Conservation (phyloP, 768 basidiomycete genomes). For the Mycena chlorophos region DNA sequence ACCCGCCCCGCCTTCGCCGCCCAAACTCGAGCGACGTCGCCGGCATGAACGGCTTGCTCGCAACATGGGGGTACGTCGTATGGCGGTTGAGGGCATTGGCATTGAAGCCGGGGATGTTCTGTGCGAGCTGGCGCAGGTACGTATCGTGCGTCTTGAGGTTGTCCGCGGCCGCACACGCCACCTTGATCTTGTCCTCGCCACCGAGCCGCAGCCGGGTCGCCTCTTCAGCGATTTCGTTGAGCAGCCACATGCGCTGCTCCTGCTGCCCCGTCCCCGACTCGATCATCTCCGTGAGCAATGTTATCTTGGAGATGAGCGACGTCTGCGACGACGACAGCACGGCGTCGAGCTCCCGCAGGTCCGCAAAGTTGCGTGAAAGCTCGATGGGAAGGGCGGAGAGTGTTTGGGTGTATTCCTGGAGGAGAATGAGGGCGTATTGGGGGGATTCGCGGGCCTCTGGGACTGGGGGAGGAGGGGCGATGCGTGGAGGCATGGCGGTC, state of each 20-base stretch:
- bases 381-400: slow-evolving; percentile 93
- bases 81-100: slow-evolving; percentile 53
- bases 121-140: slow-evolving; percentile 64
- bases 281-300: slow-evolving; percentile 72
- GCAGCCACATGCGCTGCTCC: slow-evolving; percentile 79
- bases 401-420: slow-evolving; percentile 85
- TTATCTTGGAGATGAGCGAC: slow-evolving; percentile 79
- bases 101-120: slow-evolving; percentile 66
- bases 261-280: slow-evolving; percentile 58
- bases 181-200: slow-evolving; percentile 96
- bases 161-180: slow-evolving; percentile 89
- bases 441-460: slow-evolving; percentile 29
- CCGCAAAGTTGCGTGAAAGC: slow-evolving; percentile 91
- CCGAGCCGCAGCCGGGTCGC: slow-evolving; percentile 88
- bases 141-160: slow-evolving; percentile 66
- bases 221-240: slow-evolving; percentile 93
- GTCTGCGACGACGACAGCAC: slow-evolving; percentile 89
- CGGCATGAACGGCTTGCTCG: slow-evolving; percentile 68
- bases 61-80: slow-evolving; percentile 77
- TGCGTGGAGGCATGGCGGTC: neutral
- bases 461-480: neutral
- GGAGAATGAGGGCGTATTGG: slow-evolving; percentile 65
- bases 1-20: slow-evolving; percentile 57
- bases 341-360: slow-evolving; percentile 97
- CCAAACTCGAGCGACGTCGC: slow-evolving; percentile 60